phyloP scores from a whole-genome alignment of 2,329 filamentous ascomycete genomes.

The Phaeosphaeria sp. region DNA sequence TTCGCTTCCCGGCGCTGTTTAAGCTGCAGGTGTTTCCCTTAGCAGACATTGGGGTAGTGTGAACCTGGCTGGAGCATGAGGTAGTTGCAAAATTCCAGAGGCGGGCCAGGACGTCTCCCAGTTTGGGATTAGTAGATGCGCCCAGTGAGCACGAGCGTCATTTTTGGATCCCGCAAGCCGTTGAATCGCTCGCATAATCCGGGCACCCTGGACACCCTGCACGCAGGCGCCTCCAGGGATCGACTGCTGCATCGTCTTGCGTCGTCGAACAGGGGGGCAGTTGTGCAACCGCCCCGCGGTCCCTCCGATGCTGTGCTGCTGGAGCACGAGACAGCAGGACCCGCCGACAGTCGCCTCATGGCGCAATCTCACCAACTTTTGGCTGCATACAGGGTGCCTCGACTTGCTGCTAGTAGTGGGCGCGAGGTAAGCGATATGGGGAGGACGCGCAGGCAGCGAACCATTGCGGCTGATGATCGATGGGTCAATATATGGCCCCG shows the following conservation, averaged over 20 bases:
- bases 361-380: constrained; percentile 21
- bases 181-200: constrained; percentile 48
- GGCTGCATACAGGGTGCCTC: constrained; percentile 14
- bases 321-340: constrained; percentile 34
- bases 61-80: constrained; percentile 50
- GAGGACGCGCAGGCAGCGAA: constrained; percentile 26
- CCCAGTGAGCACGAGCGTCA: constrained; percentile 44
- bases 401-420: constrained; percentile 27
- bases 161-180: constrained; percentile 49
- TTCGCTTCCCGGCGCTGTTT: constrained; percentile 49
- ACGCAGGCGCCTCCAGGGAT: constrained; percentile 42
- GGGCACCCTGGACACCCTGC: constrained; percentile 45
- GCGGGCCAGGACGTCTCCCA: constrained; percentile 36
- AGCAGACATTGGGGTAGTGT: constrained; percentile 51
- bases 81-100: constrained; percentile 47
- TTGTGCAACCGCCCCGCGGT: constrained; percentile 38
- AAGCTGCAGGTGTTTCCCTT: constrained; percentile 49
- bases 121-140: constrained; percentile 41
- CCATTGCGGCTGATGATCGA: constrained; percentile 51
- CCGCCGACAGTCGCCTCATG: constrained; percentile 24
- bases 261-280: constrained; percentile 15
- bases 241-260: constrained; percentile 36
- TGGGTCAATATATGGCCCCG: constrained; percentile 45
- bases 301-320: constrained; percentile 23
- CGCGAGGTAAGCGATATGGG: constrained; percentile 17